Base-by-base conservation (phyloP, 1,284 basidiomycete species). In the Macrocystidia cucumis region DNA sequence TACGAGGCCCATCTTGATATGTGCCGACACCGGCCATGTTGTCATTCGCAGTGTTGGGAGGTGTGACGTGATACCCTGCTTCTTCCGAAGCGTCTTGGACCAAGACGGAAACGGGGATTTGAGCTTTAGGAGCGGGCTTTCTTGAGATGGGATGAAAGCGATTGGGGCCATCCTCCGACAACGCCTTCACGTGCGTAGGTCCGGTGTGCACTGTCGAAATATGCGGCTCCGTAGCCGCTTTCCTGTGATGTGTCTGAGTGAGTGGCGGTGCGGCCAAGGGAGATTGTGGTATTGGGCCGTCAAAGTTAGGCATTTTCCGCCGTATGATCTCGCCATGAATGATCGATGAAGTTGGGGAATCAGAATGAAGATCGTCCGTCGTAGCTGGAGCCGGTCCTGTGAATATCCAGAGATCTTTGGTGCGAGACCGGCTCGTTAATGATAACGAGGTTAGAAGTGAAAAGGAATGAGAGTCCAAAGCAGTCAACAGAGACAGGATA, bases 321-420 rank as follows among this genome's bases (percentile, higher is more conserved):
- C 37, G 34, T 26, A 42, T 50, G 29, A 48, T 32, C 28, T 55
- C 51, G 16, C 50, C 43, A 41, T 56, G 54, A n/a, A 42, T 44
- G 45, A 42, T 50, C 59, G 41, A 41, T 40, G 62, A 46, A 42
- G 57, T 41, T 12, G 56, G 50, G 13, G 64, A 63, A 17, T 68
- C 65, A 26, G 56, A 45, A 8, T 62, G 51, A 9, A 55, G 37
- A 18, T 52, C 54, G 8, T 59, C 56, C 12, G 37, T 35, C 17
- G 41, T 37, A 19, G 22, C 21, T n/a, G 38, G 30, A 11, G 62
- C 56, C 25, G 70, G 69, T 26, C 78, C 78, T 1, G 73, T 72
- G 50, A 87, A 88, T 32, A 88, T 62, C 84, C 84, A 88, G 1
- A 88, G 54, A 49, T 88, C 84, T 52, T 84, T 85, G 32, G 74